phyloP scores from a whole-genome alignment of 2,329 filamentous ascomycete genomes.

The Ophiostoma sp. region DNA sequence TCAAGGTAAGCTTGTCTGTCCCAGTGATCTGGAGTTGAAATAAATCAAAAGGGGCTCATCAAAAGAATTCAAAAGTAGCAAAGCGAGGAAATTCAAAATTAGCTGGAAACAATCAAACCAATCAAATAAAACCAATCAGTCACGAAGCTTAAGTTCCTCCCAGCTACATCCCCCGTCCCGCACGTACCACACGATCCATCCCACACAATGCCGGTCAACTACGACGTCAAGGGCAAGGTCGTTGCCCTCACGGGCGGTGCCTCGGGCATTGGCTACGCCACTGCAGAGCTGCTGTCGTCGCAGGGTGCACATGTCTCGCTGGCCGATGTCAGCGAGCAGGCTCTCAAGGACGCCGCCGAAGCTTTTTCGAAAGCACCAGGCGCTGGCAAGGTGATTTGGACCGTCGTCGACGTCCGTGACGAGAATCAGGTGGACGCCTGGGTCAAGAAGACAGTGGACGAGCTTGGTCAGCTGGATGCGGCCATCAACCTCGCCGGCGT shows the following conservation, averaged over 20 bases:
- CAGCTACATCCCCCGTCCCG: not conserved
- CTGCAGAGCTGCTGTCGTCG: constrained; percentile 12
- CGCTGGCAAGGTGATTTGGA: constrained; percentile 22
- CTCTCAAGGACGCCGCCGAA: constrained; percentile 18
- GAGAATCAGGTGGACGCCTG: constrained; percentile 34
- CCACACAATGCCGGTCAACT: constrained; percentile 18
- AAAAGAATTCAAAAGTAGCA: too few relatives aligned
- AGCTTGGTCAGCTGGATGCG: constrained; percentile 35
- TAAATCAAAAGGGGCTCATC: too few relatives aligned
- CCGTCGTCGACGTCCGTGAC: constrained; percentile 34
- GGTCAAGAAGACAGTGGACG: constrained; percentile 33
- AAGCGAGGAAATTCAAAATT: too few relatives aligned
- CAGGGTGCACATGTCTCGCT: constrained; percentile 24
- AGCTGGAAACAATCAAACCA: not conserved
- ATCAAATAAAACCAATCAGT: not conserved
- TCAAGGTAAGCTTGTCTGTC: too few relatives aligned
- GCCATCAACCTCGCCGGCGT: constrained; percentile 39
- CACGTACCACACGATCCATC: not conserved
- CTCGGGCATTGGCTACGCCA: constrained; percentile 22
- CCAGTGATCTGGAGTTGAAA: too few relatives aligned
- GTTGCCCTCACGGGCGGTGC: constrained; percentile 22
- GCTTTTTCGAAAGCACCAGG: constrained; percentile 11
- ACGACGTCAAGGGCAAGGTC: constrained; percentile 24
- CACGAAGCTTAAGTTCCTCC: not conserved
- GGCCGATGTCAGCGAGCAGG: constrained; percentile 18